Base-by-base conservation (phyloP, 441 rosid genomes). In the Gossypium gossypioides region DNA sequence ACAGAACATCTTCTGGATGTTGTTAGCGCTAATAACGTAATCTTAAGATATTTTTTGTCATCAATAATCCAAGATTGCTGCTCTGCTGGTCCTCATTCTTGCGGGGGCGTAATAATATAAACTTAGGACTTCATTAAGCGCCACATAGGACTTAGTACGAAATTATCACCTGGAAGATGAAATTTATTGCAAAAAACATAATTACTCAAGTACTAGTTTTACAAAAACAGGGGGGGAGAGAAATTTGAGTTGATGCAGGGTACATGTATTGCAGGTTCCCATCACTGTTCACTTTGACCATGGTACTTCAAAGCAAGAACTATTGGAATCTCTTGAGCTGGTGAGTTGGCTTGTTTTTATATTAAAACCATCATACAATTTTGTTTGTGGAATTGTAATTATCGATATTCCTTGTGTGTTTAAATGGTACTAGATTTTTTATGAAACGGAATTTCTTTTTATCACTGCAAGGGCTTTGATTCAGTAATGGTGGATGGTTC, bases 401-500 rank as follows among this genome's bases (percentile, higher is more conserved):
- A 12, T 57, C 56, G 34, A 19, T 6, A 22, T n/a, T 48, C 37
- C n/a, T 54, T 70, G 4, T 37, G 51, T 77, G 50, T 74, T 25
- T 22, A 29, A 42, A 2, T 25, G 6, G 18, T 76, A 44, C 40
- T 24, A 29, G 51, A 69, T 72, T 73, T 44, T 22, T n/a, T 34
- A 48, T 32, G 63, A 69, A 56, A 63, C 66, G 73, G 19, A 73
- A 40, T 67, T 74, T 25, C 8, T 74, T 42, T 44, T 15, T 74
- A 70, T 61, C 50, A 40, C 62, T 50, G 60, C 27, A 63, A 94
- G 97, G 97, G 97, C 74, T 90, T 92, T 72, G 89, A 92, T 81
- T 92, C 99, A 4, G 84, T 92, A 58, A 94, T 92, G 99, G 97
- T 85, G 69, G 97, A 94, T 79, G 99, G 94, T 75, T 94, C 99